Evolutionary conservation across 192 early-diverging fungal species (phyloP).

Genomic region (Lunasporangiospora selenospora): DNA sequence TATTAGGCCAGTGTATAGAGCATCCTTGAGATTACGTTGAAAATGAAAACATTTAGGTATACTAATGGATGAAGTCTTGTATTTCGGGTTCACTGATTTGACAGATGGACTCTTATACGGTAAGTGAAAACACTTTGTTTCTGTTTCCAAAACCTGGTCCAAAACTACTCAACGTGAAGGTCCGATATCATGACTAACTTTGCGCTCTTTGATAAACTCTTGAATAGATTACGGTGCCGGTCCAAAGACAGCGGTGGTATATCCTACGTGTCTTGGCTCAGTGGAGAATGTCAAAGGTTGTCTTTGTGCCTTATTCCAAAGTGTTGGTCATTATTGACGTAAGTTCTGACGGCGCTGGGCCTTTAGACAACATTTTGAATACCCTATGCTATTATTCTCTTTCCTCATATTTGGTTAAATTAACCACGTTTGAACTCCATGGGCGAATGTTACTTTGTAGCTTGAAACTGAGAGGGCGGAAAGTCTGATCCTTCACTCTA

Average conservation of each 20-base stretch:
- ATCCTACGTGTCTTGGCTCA: slow-evolving; percentile 32
- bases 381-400: not conserved
- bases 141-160: no score
- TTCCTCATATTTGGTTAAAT: no score
- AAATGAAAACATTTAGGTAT: no score
- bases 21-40: no score
- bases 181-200: no score
- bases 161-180: no score
- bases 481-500: slow-evolving; percentile 33
- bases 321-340: slow-evolving; percentile 36
- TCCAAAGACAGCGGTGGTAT: slow-evolving; percentile 34
- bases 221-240: slow-evolving; percentile 19
- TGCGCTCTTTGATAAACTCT: no score
- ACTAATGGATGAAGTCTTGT: no score
- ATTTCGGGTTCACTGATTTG: no score
- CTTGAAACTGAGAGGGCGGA: slow-evolving; percentile 28
- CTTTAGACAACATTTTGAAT: not conserved
- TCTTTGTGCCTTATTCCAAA: slow-evolving; percentile 35
- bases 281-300: slow-evolving; percentile 38
- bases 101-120: slow-evolving; percentile 37
- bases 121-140: no score
- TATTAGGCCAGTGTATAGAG: no score
- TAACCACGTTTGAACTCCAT: not conserved
- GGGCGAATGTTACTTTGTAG: not conserved
- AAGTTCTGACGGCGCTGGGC: not conserved